Conservation (phyloP, 2,329 filamentous ascomycete genomes). For the Plenodomus lindquistii region DNA sequence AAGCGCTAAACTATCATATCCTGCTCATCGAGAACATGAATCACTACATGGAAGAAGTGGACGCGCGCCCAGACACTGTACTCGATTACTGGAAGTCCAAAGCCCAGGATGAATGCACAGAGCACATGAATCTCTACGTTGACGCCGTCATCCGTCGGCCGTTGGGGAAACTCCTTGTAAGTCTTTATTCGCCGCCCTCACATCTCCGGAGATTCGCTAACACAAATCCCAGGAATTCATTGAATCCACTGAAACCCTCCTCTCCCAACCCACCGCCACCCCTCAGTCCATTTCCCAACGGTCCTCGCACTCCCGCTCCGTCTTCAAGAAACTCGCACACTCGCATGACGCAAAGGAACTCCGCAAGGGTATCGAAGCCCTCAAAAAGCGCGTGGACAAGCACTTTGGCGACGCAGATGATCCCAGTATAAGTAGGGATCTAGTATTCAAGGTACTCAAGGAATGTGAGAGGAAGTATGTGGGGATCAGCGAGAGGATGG, state of each 20-base stretch:
- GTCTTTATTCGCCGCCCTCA: slow-evolving; percentile 8
- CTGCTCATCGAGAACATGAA: slow-evolving; percentile 99
- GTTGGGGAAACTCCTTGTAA: slow-evolving; percentile 77
- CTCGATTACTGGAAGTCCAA: slow-evolving; percentile 82
- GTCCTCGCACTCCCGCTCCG: slow-evolving; percentile 77
- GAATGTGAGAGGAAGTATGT: slow-evolving; percentile 63
- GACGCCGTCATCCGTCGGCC: slow-evolving; percentile 86
- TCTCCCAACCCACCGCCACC: slow-evolving; percentile 58
- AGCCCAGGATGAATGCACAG: slow-evolving; percentile 75
- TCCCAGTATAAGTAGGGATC: slow-evolving; percentile 62
- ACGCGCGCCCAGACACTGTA: slow-evolving; percentile 72
- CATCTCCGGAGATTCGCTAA: slow-evolving; percentile 15
- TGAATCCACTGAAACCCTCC: slow-evolving; percentile 78
- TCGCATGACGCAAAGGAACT: slow-evolving; percentile 83
- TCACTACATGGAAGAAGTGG: slow-evolving; percentile 91
- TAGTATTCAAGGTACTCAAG: slow-evolving; percentile 63
- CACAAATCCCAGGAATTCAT: slow-evolving; percentile 72
- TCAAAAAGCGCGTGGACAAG: slow-evolving; percentile 93
- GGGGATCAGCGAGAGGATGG: slow-evolving; percentile 55
- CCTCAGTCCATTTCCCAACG: slow-evolving; percentile 70
- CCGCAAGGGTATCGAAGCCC: slow-evolving; percentile 82
- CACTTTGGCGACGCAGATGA: slow-evolving; percentile 93
- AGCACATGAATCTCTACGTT: slow-evolving; percentile 87
- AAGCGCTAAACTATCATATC: slow-evolving; percentile 96
- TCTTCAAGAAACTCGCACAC: slow-evolving; percentile 84